These are phyloP conservation scores for Daldinia sp. DNA, from an alignment of 2,329 filamentous ascomycete genomes.

Conservation along the genomic window DNA sequence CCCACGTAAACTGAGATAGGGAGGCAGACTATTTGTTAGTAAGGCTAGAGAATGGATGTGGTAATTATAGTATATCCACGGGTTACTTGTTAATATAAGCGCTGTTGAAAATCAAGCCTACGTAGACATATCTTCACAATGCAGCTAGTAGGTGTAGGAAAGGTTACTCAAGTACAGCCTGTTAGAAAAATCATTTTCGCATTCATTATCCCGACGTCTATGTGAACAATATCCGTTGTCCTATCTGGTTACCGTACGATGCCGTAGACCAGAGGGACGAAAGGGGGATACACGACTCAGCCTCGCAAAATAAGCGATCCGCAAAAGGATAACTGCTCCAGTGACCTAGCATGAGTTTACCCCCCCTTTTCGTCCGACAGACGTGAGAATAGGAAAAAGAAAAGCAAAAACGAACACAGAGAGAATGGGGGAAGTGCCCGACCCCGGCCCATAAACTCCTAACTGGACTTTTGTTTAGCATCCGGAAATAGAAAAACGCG, in stretches of 20 bases:
- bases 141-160: neutral
- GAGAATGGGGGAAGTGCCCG: constrained; percentile 16
- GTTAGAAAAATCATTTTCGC: constrained; percentile 35
- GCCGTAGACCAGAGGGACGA: constrained; percentile 13
- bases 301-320: neutral
- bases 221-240: constrained; percentile 19
- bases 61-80: neutral
- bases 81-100: neutral
- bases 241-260: constrained; percentile 9
- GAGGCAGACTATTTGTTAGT: neutral
- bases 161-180: neutral
- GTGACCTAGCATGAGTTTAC: neutral
- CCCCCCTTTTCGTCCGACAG: constrained; percentile 7
- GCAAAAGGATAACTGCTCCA: neutral
- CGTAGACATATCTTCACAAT: neutral
- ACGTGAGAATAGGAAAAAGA: neutral
- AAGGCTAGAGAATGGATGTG: neutral
- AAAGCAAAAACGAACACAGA: constrained; percentile 9
- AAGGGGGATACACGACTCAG: neutral
- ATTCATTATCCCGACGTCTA: constrained; percentile 48
- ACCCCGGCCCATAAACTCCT: constrained; percentile 38
- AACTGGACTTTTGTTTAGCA: constrained; percentile 37
- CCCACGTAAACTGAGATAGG: constrained; percentile 37
- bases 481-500: constrained; percentile 14
- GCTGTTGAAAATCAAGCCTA: neutral